Evolutionary conservation across 2,329 filamentous ascomycete genomes (phyloP).

Genomic region (Clonostachys byssicola): DNA sequence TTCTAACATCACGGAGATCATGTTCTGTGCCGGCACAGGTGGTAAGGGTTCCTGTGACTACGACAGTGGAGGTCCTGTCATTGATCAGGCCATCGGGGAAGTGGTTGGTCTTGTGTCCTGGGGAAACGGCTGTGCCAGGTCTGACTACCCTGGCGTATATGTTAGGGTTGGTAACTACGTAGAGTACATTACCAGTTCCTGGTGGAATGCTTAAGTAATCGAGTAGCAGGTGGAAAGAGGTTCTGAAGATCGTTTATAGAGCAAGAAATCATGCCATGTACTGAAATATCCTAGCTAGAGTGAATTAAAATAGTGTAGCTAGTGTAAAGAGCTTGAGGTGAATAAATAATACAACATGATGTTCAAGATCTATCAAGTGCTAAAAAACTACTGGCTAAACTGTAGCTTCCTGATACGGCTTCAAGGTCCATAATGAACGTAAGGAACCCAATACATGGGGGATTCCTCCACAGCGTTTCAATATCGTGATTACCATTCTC

Average conservation of each 20-base stretch:
- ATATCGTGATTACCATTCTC: not conserved
- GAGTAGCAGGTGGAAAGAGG: no score
- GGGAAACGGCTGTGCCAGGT: constrained; percentile 18
- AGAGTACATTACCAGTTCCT: constrained; percentile 12
- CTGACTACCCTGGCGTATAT: constrained; percentile 18
- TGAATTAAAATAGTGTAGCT: no score
- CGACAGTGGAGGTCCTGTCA: constrained; percentile 22
- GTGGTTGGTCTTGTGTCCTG: constrained; percentile 22
- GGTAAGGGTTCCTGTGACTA: constrained; percentile 23
- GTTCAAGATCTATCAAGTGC: no score
- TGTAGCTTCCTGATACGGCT: not conserved
- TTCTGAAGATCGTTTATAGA: no score
- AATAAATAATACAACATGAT: no score
- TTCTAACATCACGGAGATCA: constrained; percentile 16
- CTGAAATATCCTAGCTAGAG: no score
- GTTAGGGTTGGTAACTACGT: constrained; percentile 14
- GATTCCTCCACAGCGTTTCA: not conserved
- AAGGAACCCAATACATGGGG: not conserved
- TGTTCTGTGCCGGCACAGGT: constrained; percentile 23
- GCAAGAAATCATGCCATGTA: no score
- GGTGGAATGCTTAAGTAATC: no score
- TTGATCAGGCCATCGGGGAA: constrained; percentile 9
- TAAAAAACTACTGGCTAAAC: no score
- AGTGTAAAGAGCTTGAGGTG: no score
- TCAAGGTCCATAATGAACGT: not conserved